phyloP scores from a whole-genome alignment of 495 filamentous ascomycete species.

The Trichoderma gamsii region DNA sequence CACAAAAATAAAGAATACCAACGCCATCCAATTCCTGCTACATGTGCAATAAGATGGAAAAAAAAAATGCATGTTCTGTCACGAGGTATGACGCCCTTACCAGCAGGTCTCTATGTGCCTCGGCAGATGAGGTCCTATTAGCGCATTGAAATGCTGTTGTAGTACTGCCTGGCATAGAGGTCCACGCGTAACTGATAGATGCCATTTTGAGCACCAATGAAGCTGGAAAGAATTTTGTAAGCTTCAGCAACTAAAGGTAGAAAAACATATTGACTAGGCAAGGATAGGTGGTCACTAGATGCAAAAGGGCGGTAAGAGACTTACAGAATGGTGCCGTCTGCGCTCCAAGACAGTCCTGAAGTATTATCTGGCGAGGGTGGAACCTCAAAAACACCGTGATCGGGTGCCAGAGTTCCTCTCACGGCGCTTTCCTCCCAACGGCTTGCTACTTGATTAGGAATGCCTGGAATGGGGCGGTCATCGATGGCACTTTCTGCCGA shows the following conservation, averaged over 20 bases:
- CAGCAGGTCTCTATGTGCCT: not conserved
- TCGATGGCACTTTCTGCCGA: not conserved
- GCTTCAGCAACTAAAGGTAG: not conserved
- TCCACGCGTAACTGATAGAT: conserved; percentile 71
- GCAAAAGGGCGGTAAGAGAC: conserved; percentile 28
- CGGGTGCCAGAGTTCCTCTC: conserved; percentile 22
- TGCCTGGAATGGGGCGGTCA: not conserved
- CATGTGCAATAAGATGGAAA: not conserved
- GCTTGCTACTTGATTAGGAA: conserved; percentile 16
- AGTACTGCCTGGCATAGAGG: conserved; percentile 56
- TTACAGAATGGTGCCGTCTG: conserved; percentile 64
- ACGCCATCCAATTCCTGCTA: conserved; percentile 2
- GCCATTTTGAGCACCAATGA: conserved; percentile 65
- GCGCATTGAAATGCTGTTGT: conserved; percentile 54
- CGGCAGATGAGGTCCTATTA: conserved; percentile 27
- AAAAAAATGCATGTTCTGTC: not conserved
- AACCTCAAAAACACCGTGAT: conserved; percentile 22
- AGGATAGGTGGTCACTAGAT: conserved; percentile 19
- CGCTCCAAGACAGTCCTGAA: conserved; percentile 65
- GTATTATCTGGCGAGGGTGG: conserved; percentile 45
- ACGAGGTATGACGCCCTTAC: not conserved
- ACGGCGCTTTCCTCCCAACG: conserved; percentile 14
- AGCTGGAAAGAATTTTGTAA: conserved; percentile 39
- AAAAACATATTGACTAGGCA: not conserved
- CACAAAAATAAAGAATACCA: not conserved